Conservation (phyloP, 148 eudicot genomes). For the Salicornia ramosissima region DNA sequence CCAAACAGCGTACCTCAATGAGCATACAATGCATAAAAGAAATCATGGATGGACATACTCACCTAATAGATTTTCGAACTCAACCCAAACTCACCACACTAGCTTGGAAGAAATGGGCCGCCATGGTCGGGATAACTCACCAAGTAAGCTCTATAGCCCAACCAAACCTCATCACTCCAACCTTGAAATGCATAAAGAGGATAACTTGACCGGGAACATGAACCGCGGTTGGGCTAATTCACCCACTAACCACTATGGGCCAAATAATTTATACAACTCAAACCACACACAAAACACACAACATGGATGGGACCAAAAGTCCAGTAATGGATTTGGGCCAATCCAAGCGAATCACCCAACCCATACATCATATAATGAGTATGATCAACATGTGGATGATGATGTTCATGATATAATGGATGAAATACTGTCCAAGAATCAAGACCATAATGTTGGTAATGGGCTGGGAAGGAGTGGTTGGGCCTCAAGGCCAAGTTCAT, state of each 20-base stretch:
- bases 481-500: not conserved
- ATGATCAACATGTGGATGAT: constrained; percentile 14
- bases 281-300: not conserved
- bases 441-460: constrained; percentile 21
- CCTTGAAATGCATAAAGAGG: not conserved
- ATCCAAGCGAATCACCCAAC: constrained; percentile 1
- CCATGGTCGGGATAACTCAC: constrained; percentile 1
- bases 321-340: not conserved
- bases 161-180: not conserved
- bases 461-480: constrained; percentile 19
- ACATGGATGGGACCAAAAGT: not conserved
- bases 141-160: not conserved
- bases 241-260: not conserved
- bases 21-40: constrained; percentile 1
- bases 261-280: constrained; percentile 7
- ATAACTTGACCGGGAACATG: constrained; percentile 8
- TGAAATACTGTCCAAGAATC: constrained; percentile 30
- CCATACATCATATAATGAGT: not conserved
- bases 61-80: not conserved
- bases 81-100: not conserved
- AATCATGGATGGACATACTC: not conserved
- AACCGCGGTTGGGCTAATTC: constrained; percentile 1
- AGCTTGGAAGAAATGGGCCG: too few relatives aligned
- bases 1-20: not conserved
- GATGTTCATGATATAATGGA: constrained; percentile 29